Conservation (phyloP, 2,329 filamentous ascomycete genomes). For the Stagonosporopsis tanaceti region DNA sequence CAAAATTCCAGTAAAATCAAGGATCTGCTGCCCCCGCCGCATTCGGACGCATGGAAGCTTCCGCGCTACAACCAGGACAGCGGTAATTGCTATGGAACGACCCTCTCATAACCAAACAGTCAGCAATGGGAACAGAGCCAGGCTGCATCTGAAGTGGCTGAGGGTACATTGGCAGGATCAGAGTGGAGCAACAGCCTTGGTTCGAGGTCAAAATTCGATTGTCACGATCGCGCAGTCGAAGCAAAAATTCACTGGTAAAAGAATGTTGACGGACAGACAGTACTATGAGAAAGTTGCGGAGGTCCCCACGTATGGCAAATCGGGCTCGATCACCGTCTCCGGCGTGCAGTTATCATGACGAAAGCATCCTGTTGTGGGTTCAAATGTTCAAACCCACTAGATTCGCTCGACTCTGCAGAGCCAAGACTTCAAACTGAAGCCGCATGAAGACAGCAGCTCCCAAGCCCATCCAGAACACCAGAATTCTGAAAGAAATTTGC, state of each 20-base stretch:
- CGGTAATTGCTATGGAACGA: neutral
- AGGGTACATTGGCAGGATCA: neutral
- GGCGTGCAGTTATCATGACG: neutral
- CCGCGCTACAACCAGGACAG: neutral
- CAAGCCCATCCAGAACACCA: neutral
- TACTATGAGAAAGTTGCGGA: neutral
- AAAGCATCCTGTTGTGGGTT: too few species aligned
- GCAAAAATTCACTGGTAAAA: neutral
- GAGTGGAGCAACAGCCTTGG: neutral
- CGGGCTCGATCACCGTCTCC: neutral
- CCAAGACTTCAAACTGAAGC: neutral
- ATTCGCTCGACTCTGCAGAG: neutral
- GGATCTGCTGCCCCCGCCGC: neutral
- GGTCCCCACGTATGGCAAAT: neutral
- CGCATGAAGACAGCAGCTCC: neutral
- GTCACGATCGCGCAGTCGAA: neutral
- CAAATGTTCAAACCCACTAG: too few species aligned
- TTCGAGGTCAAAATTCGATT: neutral
- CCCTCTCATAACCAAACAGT: neutral
- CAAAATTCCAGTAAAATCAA: neutral
- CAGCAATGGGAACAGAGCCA: neutral
- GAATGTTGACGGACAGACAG: neutral
- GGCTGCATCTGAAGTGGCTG: neutral
- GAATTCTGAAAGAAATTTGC: neutral
- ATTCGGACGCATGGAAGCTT: neutral